Base-by-base conservation (phyloP, 2,329 filamentous ascomycete genomes). In the Diaporthe longicolla region DNA sequence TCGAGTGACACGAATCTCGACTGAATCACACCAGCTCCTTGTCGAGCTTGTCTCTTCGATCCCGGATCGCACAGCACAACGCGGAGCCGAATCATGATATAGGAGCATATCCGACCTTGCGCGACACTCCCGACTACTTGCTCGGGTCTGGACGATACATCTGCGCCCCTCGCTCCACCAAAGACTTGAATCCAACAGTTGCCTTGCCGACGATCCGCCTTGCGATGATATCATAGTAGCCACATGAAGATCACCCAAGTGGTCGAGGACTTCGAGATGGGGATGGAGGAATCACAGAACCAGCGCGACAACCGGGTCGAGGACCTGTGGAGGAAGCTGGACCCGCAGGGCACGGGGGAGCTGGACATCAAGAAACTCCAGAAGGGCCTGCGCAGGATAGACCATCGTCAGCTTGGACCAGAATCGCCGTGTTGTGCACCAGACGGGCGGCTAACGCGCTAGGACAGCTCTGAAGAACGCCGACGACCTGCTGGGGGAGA, bases 361-460 rank as follows among this genome's bases (percentile, higher is more conserved):
- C 88, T 99, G 79, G 95, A 98, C 84, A 87, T 97, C 77, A 92
- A 93, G 82, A 95, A 92, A 43, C 86, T 99, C 78, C 93, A 95
- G 85, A 94, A 92, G 84, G 97, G 96, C 5, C 85, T 99, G 81
- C 91, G 88, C 82, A 94, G 92, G 83, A 95, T 98, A 80, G 95
- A 98, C 83, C 97, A 99, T 83, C 97, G 95, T 97, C 81, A 84
- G 87, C 79, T 66, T 70, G 70, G 61, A 70, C 19, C 70, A 40
- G 73, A 54, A 17, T 35, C 32, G 32, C 15, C 52, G 45, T 68
- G 70, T 75, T 68, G 59, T 55, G 24, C 29, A 24, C 45, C 17
- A 48, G 43, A 70, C 73, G 68, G 29, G 40, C 43, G 61, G 69
- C 66, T 76, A 55, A 74, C 58, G 26, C n/a, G 32, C 24, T 21